Conservation (phyloP, 2,329 filamentous ascomycete genomes). For the Rutstroemia sp. region DNA sequence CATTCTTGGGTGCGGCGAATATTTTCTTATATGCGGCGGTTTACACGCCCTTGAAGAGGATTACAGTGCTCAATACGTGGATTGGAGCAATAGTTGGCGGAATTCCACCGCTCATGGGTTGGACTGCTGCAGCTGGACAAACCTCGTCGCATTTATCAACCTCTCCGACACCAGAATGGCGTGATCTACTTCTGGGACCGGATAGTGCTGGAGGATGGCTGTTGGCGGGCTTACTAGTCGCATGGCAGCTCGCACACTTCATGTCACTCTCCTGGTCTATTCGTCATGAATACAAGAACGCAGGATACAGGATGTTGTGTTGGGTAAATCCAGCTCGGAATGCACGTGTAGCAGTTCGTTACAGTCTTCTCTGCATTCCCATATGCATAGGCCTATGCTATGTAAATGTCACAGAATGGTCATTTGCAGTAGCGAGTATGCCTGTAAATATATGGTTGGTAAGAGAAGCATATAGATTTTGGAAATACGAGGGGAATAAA, state of each 20-base stretch:
- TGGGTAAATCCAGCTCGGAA: slow-evolving; percentile 87
- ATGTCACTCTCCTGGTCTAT: slow-evolving; percentile 89
- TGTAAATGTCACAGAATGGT: slow-evolving; percentile 75
- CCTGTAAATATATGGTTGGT: slow-evolving; percentile 82
- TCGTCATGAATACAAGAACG: slow-evolving; percentile 75
- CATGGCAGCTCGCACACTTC: slow-evolving; percentile 98
- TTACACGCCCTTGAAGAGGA: slow-evolving; percentile 87
- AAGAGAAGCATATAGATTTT: slow-evolving; percentile 74
- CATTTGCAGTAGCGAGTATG: slow-evolving; percentile 72
- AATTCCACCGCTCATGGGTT: slow-evolving; percentile 95
- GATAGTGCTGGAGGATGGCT: slow-evolving; percentile 77
- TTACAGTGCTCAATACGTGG: slow-evolving; percentile 89
- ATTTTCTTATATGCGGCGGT: slow-evolving; percentile 84
- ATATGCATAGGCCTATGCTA: slow-evolving; percentile 76
- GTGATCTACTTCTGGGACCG: slow-evolving; percentile 68
- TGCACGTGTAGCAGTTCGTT: slow-evolving; percentile 77
- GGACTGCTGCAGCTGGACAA: slow-evolving; percentile 90
- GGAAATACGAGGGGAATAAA: slow-evolving; percentile 66
- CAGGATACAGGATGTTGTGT: slow-evolving; percentile 64
- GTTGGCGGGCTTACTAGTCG: slow-evolving; percentile 73
- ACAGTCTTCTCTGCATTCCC: slow-evolving; percentile 78
- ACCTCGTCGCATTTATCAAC: slow-evolving; percentile 68
- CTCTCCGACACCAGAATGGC: slow-evolving; percentile 55
- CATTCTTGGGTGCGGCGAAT: slow-evolving; percentile 76
- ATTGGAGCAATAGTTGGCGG: slow-evolving; percentile 86